Conservation (phyloP, 768 basidiomycete species). For the Hypsizygus marmoreus region DNA sequence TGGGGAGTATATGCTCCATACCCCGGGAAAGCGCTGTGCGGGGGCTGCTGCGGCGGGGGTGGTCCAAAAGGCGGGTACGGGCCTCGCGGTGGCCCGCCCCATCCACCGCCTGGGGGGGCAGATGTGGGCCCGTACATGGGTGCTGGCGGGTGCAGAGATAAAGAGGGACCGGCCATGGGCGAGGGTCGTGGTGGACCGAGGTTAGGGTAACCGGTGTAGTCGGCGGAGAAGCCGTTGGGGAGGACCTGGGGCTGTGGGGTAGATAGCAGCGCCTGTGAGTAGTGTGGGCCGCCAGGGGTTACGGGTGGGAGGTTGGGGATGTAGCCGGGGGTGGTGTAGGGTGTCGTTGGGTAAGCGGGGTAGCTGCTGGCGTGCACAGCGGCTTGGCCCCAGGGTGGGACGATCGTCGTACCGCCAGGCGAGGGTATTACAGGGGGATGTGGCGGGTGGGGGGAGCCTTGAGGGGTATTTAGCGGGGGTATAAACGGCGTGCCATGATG, state of each 20-base stretch:
- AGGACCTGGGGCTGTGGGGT: slow-evolving; percentile 2
- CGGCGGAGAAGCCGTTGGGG: slow-evolving; percentile 18
- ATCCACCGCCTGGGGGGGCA: neutral
- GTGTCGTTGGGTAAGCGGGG: slow-evolving; percentile 39
- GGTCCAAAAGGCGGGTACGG: neutral
- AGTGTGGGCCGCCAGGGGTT: slow-evolving; percentile 4
- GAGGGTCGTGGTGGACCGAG: slow-evolving; percentile 3
- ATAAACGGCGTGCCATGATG: slow-evolving; percentile 31
- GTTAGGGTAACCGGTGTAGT: slow-evolving; percentile 26
- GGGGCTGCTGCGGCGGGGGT: slow-evolving; percentile 3
- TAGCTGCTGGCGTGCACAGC: slow-evolving; percentile 36
- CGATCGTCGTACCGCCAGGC: slow-evolving; percentile 18
- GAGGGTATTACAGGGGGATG: slow-evolving; percentile 33
- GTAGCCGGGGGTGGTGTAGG: slow-evolving; percentile 38
- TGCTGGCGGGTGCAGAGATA: neutral
- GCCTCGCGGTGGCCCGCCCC: slow-evolving; percentile 3
- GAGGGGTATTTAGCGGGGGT: slow-evolving; percentile 37
- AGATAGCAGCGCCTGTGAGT: slow-evolving; percentile 9
- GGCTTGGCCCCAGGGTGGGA: slow-evolving; percentile 33
- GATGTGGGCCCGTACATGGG: slow-evolving; percentile 2
- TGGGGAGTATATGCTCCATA: slow-evolving; percentile 6
- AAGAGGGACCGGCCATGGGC: neutral
- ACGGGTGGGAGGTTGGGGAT: slow-evolving; percentile 33
- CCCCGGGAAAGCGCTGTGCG: slow-evolving; percentile 2
- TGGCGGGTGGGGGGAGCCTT: slow-evolving; percentile 24